Base-by-base conservation (phyloP, 768 basidiomycete genomes). In the Coprinopsis sp. region DNA sequence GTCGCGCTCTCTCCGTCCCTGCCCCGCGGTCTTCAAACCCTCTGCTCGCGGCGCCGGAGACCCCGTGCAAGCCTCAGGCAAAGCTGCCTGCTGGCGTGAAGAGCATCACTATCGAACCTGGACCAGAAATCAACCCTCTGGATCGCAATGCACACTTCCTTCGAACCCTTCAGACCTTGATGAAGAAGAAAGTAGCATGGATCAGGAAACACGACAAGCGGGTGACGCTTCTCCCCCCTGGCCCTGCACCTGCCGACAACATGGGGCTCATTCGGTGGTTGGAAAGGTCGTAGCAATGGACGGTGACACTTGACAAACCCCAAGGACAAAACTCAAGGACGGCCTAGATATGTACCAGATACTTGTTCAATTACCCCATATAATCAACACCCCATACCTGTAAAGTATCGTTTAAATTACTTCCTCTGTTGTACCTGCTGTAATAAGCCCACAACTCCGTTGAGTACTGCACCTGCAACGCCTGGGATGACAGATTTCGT, bases 401-500 rank as follows among this genome's bases (percentile, higher is more conserved):
- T 42, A 24, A 10, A 21, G 25, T 14, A 37, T 21, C n/a, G 6
- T 28, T 27, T 4, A 7, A 7, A 6, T 46, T 37, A 19, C 16
- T 14, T 18, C 19, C 21, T 8, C 38, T 33, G 27, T 25, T 40
- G 24, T 28, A 31, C 19, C 24, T 49, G 40, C 33, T 33, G 25
- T 21, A 49, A 6, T 5, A 74, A 18, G 34, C 58, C 62, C 29
- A 62, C 60, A 14, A 72, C 44, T 21, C 59, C 57, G 30, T 57
- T 54, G 2, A 54, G 59, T 7, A 71, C 42, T 22, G 62, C 51
- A 29, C 63, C 61, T 14, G 54, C 52, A 18, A 68, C 8, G 5
- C 60, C 53, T n/a, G 53, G 57, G 6, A 55, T 49, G 18, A 70
- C 40, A 5, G 60, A 55, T 45, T 56, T 63, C 3, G 61, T 67